phyloP scores from a whole-genome alignment of 495 filamentous ascomycete species.

The Hypoxylon lenormandii region DNA sequence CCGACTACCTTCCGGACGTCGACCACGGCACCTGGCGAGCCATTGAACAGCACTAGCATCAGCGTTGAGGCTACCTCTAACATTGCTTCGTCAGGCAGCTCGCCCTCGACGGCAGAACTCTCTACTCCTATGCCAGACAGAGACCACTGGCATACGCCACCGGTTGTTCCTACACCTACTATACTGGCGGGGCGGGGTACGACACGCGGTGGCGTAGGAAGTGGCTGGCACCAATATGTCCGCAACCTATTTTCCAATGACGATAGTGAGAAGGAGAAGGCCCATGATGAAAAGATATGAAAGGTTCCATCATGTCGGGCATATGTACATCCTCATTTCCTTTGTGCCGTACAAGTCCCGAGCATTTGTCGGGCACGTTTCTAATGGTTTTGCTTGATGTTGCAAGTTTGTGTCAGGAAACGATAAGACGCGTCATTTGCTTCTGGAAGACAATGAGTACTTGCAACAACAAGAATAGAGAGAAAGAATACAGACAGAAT shows the following conservation, averaged over 20 bases:
- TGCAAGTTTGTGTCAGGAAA: slow-evolving; percentile 27
- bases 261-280: not conserved
- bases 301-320: not conserved
- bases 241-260: slow-evolving; percentile 7
- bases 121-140: slow-evolving; percentile 31
- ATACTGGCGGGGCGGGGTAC: not conserved
- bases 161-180: slow-evolving; percentile 12
- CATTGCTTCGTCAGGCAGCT: slow-evolving; percentile 4
- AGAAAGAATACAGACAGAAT: slow-evolving; percentile 12
- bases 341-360: slow-evolving; percentile 9
- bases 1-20: slow-evolving; percentile 50
- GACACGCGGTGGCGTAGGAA: not conserved
- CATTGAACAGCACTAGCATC: slow-evolving; percentile 29
- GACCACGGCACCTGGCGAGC: slow-evolving; percentile 31
- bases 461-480: slow-evolving; percentile 6
- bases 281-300: slow-evolving; percentile 11
- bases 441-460: slow-evolving; percentile 16
- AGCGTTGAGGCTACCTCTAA: slow-evolving; percentile 2
- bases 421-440: slow-evolving; percentile 18
- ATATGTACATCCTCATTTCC: slow-evolving; percentile 10
- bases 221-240: slow-evolving; percentile 26
- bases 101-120: slow-evolving; percentile 2
- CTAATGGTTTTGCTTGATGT: slow-evolving; percentile 22
- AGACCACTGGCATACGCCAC: slow-evolving; percentile 32
- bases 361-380: slow-evolving; percentile 19